Base-by-base conservation (phyloP, 305 asterid genomes). In the Monarda citriodora region DNA sequence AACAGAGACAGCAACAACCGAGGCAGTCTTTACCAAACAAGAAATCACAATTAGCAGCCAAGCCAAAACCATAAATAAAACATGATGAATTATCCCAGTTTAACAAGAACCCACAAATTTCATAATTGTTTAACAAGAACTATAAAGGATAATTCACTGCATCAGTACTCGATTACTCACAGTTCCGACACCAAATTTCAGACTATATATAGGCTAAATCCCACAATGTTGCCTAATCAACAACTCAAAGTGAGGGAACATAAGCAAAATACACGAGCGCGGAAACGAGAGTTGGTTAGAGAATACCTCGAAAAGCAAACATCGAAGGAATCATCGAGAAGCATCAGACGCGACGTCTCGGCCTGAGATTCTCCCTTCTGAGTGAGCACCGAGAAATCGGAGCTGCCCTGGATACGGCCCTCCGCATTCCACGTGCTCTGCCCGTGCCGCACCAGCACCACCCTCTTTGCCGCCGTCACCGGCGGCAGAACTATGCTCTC, bases 371-470 rank as follows among this genome's bases (percentile, higher is more conserved):
- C 96, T 15, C 98, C 97, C 70, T 87, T 89, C 25, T 36, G 73
- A 17, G 98, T 92, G 32, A 92, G 89, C 72, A 92, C 87, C 49
- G 98, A 81, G 78, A 74, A 87, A 71, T 92, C 78, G 44, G 98
- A 92, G 79, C 98, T 89, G 10, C 97, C 98, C 61, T 92, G 98
- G 29, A 92, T 92, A 77, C 98, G 86, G 45, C 98, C 97, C 83
- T 86, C 98, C 23, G 91, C 95, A 78, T 88, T 91, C 98, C 98
- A 86, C 64, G 95, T 88, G 82, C 98, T 91, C 78, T 88, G 96
- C 16, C 96, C 96, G 72, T 88, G 98, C 80, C 98, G 74, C 72
- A 88, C 96, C 53, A 91, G 68, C 16, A 91, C 92, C 64, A 91
- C 92, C 75, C 98, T 77, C 81, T 91, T 91, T 62, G 86, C 87